Percentiles rank a stretch among this genome's conserved stretches.
Conservation (phyloP, 1,284 basidiomycete species). For the Volvariella volvacea region DNA sequence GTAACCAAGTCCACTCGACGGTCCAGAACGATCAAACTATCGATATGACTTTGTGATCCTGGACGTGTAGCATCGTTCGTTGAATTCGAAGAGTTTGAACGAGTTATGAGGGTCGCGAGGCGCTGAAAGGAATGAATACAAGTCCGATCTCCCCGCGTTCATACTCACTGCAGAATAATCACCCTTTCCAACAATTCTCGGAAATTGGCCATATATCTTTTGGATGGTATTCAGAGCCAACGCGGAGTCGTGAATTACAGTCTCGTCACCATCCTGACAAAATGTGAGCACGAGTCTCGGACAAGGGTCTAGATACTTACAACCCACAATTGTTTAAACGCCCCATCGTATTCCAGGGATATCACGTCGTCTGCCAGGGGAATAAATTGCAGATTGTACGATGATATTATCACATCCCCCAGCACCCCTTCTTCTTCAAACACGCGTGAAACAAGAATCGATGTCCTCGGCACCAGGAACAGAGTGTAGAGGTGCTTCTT, state of each 20-base stretch:
- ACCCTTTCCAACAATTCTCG: constrained; percentile 91
- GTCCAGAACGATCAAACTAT: constrained; percentile 87
- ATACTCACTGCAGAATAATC: constrained; percentile 79
- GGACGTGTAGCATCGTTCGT: constrained; percentile 32
- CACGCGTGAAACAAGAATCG: constrained; percentile 77
- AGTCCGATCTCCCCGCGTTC: background rate
- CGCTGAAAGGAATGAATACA: constrained; percentile 41
- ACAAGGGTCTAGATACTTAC: constrained; percentile 36
- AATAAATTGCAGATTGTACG: constrained; percentile 91
- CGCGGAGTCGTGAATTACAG: constrained; percentile 82
- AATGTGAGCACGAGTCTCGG: constrained; percentile 4
- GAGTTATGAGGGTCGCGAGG: constrained; percentile 66
- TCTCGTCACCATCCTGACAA: constrained; percentile 86
- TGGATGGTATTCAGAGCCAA: constrained; percentile 85
- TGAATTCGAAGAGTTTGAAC: constrained; percentile 38
- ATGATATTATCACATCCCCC: constrained; percentile 79
- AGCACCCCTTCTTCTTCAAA: constrained; percentile 90
- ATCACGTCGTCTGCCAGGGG: constrained; percentile 88
- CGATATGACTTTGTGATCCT: constrained; percentile 57
- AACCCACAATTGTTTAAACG: constrained; percentile 82
- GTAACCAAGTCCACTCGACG: constrained; percentile 94
- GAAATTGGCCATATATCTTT: constrained; percentile 84
- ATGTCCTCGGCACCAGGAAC: constrained; percentile 83
- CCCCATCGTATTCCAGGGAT: constrained; percentile 79
- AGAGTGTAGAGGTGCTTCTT: constrained; percentile 84